A percentile compares a stretch with the other conserved stretches of the same genome.
phyloP scores from a whole-genome alignment of 495 filamentous ascomycete species.

The Parathielavia hyrcaniae region DNA sequence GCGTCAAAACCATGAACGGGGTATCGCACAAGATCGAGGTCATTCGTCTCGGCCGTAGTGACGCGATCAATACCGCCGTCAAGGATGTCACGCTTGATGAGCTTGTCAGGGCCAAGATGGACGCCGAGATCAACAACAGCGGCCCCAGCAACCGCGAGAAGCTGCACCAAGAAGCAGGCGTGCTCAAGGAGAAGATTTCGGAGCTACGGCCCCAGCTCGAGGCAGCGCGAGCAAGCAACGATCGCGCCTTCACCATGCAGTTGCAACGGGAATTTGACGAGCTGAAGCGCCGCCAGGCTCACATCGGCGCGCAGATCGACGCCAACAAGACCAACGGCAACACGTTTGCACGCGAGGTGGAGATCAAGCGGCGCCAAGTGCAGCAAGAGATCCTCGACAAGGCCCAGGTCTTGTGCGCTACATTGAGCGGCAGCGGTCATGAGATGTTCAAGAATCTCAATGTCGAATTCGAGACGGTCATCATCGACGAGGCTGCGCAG shows the following conservation, averaged over 20 bases:
- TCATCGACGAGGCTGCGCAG: constrained; percentile 97
- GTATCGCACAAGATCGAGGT: constrained; percentile 67
- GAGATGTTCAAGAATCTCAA: constrained; percentile 94
- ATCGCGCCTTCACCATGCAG: constrained; percentile 50
- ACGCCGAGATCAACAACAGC: constrained; percentile 43
- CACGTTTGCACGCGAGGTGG: constrained; percentile 66
- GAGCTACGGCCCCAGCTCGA: constrained; percentile 63
- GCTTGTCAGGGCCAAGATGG: constrained; percentile 69
- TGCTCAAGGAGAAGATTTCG: constrained; percentile 63
- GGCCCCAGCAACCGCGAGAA: constrained; percentile 60
- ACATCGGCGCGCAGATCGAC: constrained; percentile 74
- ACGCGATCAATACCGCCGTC: constrained; percentile 87
- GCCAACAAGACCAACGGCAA: constrained; percentile 77
- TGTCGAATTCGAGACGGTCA: constrained; percentile 96
- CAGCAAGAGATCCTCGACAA: constrained; percentile 88
- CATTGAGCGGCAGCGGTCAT: constrained; percentile 89
- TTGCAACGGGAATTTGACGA: constrained; percentile 71
- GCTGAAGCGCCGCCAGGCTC: constrained; percentile 65
- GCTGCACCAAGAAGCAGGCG: constrained; percentile 74
- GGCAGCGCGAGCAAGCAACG: constrained; percentile 56
- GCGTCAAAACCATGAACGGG: constrained; percentile 73
- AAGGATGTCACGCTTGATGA: constrained; percentile 91
- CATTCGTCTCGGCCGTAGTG: constrained; percentile 82
- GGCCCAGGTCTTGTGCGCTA: constrained; percentile 90
- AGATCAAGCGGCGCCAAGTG: constrained; percentile 72